Base-by-base conservation (phyloP, 352 stramenopile species). In the Globisporangium nodosum region DNA sequence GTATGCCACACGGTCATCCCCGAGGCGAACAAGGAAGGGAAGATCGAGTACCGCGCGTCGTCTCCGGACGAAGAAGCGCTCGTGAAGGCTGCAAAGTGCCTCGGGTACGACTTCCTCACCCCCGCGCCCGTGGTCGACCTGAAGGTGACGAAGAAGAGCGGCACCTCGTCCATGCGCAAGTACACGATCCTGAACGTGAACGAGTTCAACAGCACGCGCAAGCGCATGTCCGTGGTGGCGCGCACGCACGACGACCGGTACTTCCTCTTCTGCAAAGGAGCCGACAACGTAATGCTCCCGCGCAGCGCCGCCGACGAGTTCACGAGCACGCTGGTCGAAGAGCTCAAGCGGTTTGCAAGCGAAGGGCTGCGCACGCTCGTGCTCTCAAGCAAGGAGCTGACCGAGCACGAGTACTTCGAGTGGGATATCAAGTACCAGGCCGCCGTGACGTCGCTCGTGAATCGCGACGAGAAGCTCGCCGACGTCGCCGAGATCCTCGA, bases 171-270 rank as follows among this genome's bases (percentile, higher is more conserved):
- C 8, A 54, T 72, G 4, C 63, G 73, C 3, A 70, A 64, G 52
- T 92, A 88, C 62, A 79, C 68, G 30, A 73, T 94, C 16, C 61
- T 94, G 56, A 87, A 91, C 39, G 82, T 94, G 46, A 88, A 88
- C 62, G 83, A 94, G 53, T 94, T 94, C 65, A 90, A 87, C 54
- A 97, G 88, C 60, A 91, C 96, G 33, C 83, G 97, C 31, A 99
- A 99, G 76, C 76, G 97, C 58, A 99, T 99, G 97, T 98, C 93
- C 9, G 90, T 99, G 24, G 71, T 99, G 20, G 71, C 98, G 18
- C 78, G 87, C 13, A 76, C 65, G 1, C 62, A 70, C 4, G 71
- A 81, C 6, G 49, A 71, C 8, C 62, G 65, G 7, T 83, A 83
- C 35, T 65, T 87, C 2, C 49, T 92, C 4, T 88, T 73, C 31